Evolutionary conservation across 495 filamentous ascomycete species (phyloP).

Genomic region (Neurospora sp.): DNA sequence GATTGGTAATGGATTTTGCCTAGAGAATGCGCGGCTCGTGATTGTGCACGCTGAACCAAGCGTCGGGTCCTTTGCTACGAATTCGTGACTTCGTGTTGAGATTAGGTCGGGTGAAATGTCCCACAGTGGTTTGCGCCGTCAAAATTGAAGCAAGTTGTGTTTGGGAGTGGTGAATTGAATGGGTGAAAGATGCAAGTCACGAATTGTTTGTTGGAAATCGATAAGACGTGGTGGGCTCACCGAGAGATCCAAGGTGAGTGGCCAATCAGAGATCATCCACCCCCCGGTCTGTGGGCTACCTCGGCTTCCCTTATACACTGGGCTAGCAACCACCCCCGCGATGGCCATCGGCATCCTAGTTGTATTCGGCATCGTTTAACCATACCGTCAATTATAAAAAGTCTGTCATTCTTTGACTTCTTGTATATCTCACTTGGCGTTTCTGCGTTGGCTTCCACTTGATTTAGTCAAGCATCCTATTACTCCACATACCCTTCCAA

Average conservation of each 20-base stretch:
- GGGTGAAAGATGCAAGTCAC: neutral
- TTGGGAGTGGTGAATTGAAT: neutral
- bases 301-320: constrained; percentile 1
- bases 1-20: neutral
- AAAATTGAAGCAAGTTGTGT: neutral
- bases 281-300: constrained; percentile 19
- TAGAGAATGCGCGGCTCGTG: neutral
- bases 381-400: neutral
- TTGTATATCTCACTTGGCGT: neutral
- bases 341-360: neutral
- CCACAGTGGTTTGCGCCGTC: neutral
- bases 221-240: constrained; percentile 7
- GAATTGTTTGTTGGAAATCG: neutral
- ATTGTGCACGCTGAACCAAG: neutral
- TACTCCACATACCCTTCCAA: neutral
- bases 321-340: neutral
- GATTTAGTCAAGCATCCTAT: neutral
- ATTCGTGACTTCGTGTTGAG: neutral
- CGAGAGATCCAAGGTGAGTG: constrained; percentile 13
- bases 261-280: constrained; percentile 12
- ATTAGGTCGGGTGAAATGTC: neutral
- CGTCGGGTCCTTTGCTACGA: neutral
- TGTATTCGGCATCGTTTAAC: neutral
- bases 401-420: neutral
- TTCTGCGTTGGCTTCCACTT: neutral